These are phyloP conservation scores for Groenewaldozyma sp. DNA, from an alignment of 1,139 yeast genomes.

Conservation along the genomic window DNA sequence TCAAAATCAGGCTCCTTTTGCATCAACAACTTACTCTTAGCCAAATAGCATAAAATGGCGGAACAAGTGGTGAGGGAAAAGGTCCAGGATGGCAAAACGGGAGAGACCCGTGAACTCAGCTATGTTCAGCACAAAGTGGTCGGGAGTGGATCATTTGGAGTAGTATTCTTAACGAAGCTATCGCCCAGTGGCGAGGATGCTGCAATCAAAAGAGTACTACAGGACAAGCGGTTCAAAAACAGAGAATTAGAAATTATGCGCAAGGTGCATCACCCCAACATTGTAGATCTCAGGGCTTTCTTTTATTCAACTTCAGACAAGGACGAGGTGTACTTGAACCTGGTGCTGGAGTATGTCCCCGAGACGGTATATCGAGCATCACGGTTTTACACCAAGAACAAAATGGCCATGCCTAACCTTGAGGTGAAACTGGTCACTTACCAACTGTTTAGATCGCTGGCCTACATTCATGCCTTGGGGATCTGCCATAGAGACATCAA, in stretches of 20 bases:
- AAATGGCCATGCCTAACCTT: conserved; percentile 72
- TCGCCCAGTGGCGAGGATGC: conserved; percentile 68
- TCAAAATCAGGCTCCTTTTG: no score
- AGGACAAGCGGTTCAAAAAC: conserved; percentile 91
- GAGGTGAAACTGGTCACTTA: conserved; percentile 87
- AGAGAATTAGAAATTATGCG: conserved; percentile 96
- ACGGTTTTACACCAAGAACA: conserved; percentile 70
- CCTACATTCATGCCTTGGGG: conserved; percentile 82
- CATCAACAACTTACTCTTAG: not conserved
- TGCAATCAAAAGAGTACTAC: conserved; percentile 90
- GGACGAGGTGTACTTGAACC: conserved; percentile 75
- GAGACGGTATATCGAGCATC: conserved; percentile 89
- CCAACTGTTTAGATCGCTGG: conserved; percentile 84
- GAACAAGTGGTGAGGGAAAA: conserved; percentile 54
- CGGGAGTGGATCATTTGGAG: conserved; percentile 97
- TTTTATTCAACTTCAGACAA: conserved; percentile 73
- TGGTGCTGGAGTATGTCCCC: conserved; percentile 86
- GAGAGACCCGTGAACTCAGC: conserved; percentile 49
- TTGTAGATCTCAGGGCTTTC: conserved; percentile 80
- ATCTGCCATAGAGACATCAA: conserved; percentile 97
- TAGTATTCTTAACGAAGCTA: conserved; percentile 80
- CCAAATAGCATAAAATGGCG: conserved; percentile 18
- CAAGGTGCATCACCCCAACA: conserved; percentile 72
- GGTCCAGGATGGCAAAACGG: conserved; percentile 68
- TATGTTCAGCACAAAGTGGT: conserved; percentile 78